Conservation (phyloP, 768 basidiomycete species). For the Naematelia aurantialba region DNA sequence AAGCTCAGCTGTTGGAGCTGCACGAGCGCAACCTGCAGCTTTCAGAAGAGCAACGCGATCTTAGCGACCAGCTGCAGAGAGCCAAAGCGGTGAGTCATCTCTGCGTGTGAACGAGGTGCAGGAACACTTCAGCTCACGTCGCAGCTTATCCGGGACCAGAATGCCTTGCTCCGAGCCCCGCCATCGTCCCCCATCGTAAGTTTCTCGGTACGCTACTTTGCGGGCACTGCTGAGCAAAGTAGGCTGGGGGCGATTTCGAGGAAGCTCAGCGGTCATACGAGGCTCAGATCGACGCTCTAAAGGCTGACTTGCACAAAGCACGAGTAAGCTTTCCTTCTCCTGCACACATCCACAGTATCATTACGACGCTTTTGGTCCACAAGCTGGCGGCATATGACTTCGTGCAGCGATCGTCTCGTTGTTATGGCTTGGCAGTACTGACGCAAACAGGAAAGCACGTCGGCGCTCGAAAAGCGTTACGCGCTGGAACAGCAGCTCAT, state of each 20-base stretch:
- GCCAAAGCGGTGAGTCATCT: slow-evolving; percentile 61
- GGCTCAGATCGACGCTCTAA: slow-evolving; percentile 57
- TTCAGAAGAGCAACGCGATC: slow-evolving; percentile 67
- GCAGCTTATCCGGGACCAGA: slow-evolving; percentile 89
- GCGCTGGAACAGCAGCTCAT: slow-evolving; percentile 75
- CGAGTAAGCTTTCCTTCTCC: slow-evolving; percentile 7
- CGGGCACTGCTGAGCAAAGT: not conserved
- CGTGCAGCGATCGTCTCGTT: slow-evolving; percentile 48
- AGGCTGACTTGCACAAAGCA: slow-evolving; percentile 26
- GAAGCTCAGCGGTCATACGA: slow-evolving; percentile 46
- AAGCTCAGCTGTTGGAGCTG: slow-evolving; percentile 65
- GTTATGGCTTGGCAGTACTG: not conserved
- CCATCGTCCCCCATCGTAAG: slow-evolving; percentile 1
- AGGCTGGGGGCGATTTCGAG: slow-evolving; percentile 7
- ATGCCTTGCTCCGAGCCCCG: slow-evolving; percentile 67
- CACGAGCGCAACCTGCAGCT: slow-evolving; percentile 72
- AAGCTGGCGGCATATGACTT: slow-evolving; percentile 55
- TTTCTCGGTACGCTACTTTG: not conserved
- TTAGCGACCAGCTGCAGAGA: slow-evolving; percentile 72
- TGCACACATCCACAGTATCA: too few species aligned
- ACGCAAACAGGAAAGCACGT: slow-evolving; percentile 54
- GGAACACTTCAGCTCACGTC: not conserved
- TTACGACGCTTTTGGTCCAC: too few species aligned
- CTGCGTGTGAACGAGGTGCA: not conserved
- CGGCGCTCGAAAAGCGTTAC: slow-evolving; percentile 62